These are phyloP conservation scores for Parathielavia hyrcaniae DNA, from an alignment of 495 filamentous ascomycete species.

Conservation along the genomic window DNA sequence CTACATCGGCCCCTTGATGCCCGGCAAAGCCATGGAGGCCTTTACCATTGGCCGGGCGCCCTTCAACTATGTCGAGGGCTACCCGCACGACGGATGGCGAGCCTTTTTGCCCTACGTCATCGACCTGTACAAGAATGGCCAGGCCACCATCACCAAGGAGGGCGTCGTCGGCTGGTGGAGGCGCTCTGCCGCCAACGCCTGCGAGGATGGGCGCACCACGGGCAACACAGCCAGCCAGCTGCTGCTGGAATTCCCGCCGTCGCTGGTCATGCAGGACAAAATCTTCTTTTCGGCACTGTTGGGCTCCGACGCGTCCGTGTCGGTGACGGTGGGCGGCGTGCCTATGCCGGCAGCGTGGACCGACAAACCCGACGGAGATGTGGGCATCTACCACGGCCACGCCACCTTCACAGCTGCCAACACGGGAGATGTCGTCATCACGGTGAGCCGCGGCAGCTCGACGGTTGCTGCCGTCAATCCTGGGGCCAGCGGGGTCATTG, in stretches of 20 bases:
- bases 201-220: conserved; percentile 30
- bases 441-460: too few relatives aligned
- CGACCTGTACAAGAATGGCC: background rate
- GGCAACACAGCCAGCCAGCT: conserved; percentile 24
- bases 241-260: background rate
- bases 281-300: conserved; percentile 38
- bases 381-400: too few relatives aligned
- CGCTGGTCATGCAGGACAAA: conserved; percentile 29
- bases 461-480: too few relatives aligned
- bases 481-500: too few relatives aligned
- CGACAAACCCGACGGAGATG: too few relatives aligned
- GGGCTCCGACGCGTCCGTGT: conserved; percentile 39
- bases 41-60: background rate
- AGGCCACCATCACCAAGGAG: background rate
- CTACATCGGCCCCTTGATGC: conserved; percentile 35
- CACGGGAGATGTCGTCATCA: too few relatives aligned
- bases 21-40: background rate
- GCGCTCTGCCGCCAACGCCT: too few relatives aligned
- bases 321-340: too few relatives aligned
- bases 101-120: background rate
- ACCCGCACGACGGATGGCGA: background rate
- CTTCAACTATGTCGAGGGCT: background rate
- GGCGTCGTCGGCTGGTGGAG: too few relatives aligned
- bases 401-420: too few relatives aligned
- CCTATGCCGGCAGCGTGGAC: too few relatives aligned